These are phyloP conservation scores for Polyplosphaeria fusca DNA, from an alignment of 495 filamentous ascomycete species.

Conservation along the genomic window DNA sequence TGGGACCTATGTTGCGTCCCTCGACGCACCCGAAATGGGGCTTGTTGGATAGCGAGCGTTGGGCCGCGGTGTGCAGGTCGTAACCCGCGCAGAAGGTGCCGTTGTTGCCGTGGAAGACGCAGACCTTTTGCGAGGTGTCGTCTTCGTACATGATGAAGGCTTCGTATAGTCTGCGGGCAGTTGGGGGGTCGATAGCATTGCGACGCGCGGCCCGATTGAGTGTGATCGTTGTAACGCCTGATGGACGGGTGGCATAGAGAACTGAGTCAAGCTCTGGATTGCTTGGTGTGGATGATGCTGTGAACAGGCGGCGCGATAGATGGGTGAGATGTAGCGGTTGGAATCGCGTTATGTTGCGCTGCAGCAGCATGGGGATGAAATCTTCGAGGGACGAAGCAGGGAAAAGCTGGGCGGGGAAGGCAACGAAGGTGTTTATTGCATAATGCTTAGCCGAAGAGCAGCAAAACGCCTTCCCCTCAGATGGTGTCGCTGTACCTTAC, in stretches of 20 bases:
- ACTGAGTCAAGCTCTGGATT: conserved; percentile 13
- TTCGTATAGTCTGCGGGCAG: conserved; percentile 40
- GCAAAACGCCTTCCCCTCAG: too few species aligned
- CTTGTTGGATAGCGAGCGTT: neutral
- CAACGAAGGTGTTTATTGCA: too few species aligned
- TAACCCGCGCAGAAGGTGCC: conserved; percentile 49
- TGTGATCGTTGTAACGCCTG: conserved; percentile 46
- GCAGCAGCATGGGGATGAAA: too few species aligned
- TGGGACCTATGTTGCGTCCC: conserved; percentile 40
- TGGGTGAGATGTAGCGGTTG: too few species aligned
- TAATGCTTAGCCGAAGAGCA: too few species aligned
- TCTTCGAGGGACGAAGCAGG: too few species aligned
- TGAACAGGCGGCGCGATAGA: too few species aligned
- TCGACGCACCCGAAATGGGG: conserved; percentile 24
- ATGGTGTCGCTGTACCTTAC: too few species aligned
- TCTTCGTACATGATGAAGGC: conserved; percentile 46
- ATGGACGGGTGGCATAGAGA: neutral
- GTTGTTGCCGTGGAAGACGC: conserved; percentile 39
- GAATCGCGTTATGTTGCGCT: too few species aligned
- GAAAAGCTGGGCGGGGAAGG: too few species aligned
- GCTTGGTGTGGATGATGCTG: neutral
- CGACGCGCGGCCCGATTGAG: conserved; percentile 40
- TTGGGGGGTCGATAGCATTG: conserved; percentile 30
- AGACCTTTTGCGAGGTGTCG: conserved; percentile 47
- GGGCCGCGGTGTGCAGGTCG: conserved; percentile 40